Conservation (phyloP, 352 stramenopile species). For the Globisporangium spinosum region DNA sequence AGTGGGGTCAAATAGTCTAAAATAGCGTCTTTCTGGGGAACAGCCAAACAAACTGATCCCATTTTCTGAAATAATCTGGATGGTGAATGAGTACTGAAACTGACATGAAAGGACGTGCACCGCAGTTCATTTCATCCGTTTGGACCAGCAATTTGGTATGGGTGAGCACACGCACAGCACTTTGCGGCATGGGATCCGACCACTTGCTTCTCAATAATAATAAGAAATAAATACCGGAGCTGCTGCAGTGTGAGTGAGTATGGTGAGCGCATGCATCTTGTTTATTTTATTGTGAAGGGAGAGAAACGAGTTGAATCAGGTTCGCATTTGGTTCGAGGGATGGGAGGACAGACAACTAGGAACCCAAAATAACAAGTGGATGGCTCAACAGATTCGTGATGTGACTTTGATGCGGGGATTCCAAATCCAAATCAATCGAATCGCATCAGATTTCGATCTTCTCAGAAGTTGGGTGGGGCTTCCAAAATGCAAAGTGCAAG, state of each 20-base stretch:
- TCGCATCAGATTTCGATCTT: conserved; percentile 9
- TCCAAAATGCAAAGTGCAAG: not conserved
- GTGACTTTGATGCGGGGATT: not conserved
- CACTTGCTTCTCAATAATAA: not conserved
- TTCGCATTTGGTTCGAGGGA: not conserved
- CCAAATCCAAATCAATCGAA: not conserved
- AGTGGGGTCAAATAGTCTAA: not conserved
- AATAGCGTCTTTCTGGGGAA: not conserved
- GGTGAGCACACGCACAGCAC: not conserved
- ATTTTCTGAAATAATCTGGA: not conserved
- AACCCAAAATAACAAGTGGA: not conserved
- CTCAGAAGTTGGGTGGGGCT: conserved; percentile 5
- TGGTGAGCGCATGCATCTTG: not conserved
- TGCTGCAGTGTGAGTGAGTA: not conserved
- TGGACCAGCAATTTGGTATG: not conserved
- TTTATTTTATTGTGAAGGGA: not conserved
- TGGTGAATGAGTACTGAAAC: not conserved
- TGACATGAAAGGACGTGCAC: not conserved
- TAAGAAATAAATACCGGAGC: not conserved
- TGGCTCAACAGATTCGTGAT: not conserved
- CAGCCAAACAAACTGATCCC: not conserved
- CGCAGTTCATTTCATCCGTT: too few relatives aligned
- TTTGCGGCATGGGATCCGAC: not conserved
- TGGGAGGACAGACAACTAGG: not conserved
- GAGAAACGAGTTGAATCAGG: not conserved